A percentile compares a stretch with the other conserved stretches of the same genome.
Conservation (phyloP, 2,329 filamentous ascomycete genomes). For the Cyanodermella asteris region DNA sequence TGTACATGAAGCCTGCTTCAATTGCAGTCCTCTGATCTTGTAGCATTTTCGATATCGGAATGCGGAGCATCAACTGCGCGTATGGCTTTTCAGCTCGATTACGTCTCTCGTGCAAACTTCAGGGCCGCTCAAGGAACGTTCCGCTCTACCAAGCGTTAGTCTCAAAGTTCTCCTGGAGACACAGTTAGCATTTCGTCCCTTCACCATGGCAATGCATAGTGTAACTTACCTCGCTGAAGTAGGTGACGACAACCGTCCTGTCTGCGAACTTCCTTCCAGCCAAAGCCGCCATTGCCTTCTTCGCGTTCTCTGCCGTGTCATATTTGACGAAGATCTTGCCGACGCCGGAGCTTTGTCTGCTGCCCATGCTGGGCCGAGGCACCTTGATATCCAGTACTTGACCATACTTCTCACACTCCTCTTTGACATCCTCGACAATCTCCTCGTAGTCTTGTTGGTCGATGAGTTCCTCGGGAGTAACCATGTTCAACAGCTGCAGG, state of each 20-base stretch:
- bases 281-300: slow-evolving; percentile 68
- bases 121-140: too few relatives aligned
- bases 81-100: too few relatives aligned
- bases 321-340: slow-evolving; percentile 98
- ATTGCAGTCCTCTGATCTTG: too few relatives aligned
- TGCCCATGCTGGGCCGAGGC: slow-evolving; percentile 63
- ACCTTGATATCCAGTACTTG: slow-evolving; percentile 75
- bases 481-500: slow-evolving; percentile 91
- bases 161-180: slow-evolving; percentile 68
- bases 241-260: slow-evolving; percentile 86
- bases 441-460: slow-evolving; percentile 93
- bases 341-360: slow-evolving; percentile 66
- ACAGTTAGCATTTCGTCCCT: slow-evolving; percentile 14
- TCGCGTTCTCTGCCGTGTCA: slow-evolving; percentile 52
- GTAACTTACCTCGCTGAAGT: slow-evolving; percentile 67
- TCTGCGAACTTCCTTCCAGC: slow-evolving; percentile 92
- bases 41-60: too few relatives aligned
- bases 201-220: background rate
- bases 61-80: too few relatives aligned
- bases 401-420: slow-evolving; percentile 86
- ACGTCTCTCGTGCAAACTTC: too few relatives aligned
- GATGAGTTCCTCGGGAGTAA: slow-evolving; percentile 82
- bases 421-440: slow-evolving; percentile 84
- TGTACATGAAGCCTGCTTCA: too few relatives aligned
- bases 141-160: slow-evolving; percentile 79